Base-by-base conservation (phyloP, 768 basidiomycete genomes). In the Boletellus ananiceps region DNA sequence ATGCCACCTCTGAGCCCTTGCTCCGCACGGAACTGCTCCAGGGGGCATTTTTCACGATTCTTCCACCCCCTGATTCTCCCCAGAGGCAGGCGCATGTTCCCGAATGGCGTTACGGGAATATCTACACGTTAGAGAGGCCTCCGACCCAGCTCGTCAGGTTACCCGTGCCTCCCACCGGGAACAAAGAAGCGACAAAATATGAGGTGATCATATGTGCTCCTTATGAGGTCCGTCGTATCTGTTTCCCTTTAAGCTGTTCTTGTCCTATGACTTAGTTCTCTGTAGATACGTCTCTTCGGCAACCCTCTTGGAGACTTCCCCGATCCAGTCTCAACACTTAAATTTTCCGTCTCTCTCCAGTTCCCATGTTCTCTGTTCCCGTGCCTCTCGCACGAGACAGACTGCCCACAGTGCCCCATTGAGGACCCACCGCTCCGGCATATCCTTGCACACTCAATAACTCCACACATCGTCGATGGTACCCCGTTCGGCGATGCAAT, bases 81-180 rank as follows among this genome's bases (percentile, higher is more conserved):
- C 44, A 47, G 55, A 55, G 63, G 44, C 40, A 46, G 43, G 44
- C 55, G 0, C 47, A 50, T 35, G 57, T 71, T 5, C 72, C 74
- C 5, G 68, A 77, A 61, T 95, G 92, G 92, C 77, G 85, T 63
- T 68, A 80, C n/a, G 92, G 90, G 31, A 90, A 95, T 62, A 82
- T 95, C n/a, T 95, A 95, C 62, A 71, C 73, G 19, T 72, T 86
- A 67, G 76, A 81, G 49, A 69, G 70, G 25, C 67, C 80, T 16
- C 72, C 79, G 11, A 71, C 74, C 14, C 79, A 77, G 49, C 49
- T 69, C 31, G 73, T 83, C 31, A 64, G 62, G 21, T 70, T 86
- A 40, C 86, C 83, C 27, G 60, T 57, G 2, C 58, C 65, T 13
- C 81, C 78, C 0, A 8, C 46, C 18, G 46, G 37, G 15, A 52